Conservation (phyloP, 352 stramenopile species). For the Phytophthora cajani region DNA sequence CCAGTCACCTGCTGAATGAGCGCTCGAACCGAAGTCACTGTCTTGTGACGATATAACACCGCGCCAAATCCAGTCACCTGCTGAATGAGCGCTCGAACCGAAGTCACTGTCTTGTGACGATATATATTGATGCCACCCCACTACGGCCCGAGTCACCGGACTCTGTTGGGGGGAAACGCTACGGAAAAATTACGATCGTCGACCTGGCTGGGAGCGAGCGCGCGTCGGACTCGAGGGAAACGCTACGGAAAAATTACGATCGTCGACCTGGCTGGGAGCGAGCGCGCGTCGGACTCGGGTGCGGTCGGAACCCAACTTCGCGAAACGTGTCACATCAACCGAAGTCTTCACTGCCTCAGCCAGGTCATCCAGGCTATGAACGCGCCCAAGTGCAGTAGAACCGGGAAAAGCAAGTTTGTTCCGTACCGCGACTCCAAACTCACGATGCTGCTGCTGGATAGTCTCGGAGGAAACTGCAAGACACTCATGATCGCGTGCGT, state of each 20-base stretch:
- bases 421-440: conserved; percentile 78
- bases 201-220: conserved; percentile 78
- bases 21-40: conserved; percentile 80
- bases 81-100: conserved; percentile 78
- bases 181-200: conserved; percentile 81
- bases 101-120: conserved; percentile 80
- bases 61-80: conserved; percentile 71
- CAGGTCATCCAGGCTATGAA: conserved; percentile 82
- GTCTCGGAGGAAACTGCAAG: conserved; percentile 75
- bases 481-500: conserved; percentile 86
- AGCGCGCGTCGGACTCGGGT: conserved; percentile 69
- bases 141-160: conserved; percentile 22
- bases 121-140: conserved; percentile 75
- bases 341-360: conserved; percentile 79
- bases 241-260: conserved; percentile 82
- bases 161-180: conserved; percentile 49
- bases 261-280: conserved; percentile 76
- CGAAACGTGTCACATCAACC: conserved; percentile 82
- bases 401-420: conserved; percentile 63
- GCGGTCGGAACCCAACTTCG: conserved; percentile 68
- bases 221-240: conserved; percentile 64
- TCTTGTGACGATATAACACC: conserved; percentile 75
- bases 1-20: conserved; percentile 73
- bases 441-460: conserved; percentile 79
- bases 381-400: conserved; percentile 35